Evolutionary conservation across 2,329 filamentous ascomycete species (phyloP), one percentile per base, ranked within the genome.

Genomic region (Blastomyces silverae): DNA sequence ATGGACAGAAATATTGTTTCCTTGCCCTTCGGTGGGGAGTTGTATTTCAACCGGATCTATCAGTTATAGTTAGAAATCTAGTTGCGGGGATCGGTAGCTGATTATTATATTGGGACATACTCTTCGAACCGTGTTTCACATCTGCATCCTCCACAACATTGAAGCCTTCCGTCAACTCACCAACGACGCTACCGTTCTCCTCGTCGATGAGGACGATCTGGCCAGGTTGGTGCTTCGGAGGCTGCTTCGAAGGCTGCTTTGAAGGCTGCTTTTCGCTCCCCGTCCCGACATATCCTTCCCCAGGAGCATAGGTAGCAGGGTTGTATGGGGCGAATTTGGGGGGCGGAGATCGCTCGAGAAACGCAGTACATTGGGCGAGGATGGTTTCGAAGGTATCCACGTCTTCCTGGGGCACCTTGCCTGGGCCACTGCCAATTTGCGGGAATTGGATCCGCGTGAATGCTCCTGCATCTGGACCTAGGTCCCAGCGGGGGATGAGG

Each of bases 331-430:
- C 72, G 66, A 75, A 69, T 64, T 77, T 75, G 6, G 81, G 87
- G 7, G 90, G 86, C 52, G 87, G 82, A 11, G 90, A 88, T 56
- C 92, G 87, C 77, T 97, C 93, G 4, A 96, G 84, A 76, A 99
- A 97, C 1, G 93, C 91, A 1, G 93, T 97, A 77, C 93, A 97
- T 78, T 97, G 92, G n/a, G 93, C 93, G 61, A 97, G 83, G 69
- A 97, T 97, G 2, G 93, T 97, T 81, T 97, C 93, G 73, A 97
- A 97, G 0, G 93, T 97, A 74, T 97, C 92, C 53, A 96, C 83
- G 75, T 97, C 93, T 75, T 97, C 92, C 76, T 97, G 92, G 0
- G 90, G 85, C 34, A 90, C 88, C 44, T 84, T 82, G 75, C 10
- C 66, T 1, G 81, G 75, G 0, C 90, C 87, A 66, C 82, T 86